Percentiles rank a stretch among this genome's conserved stretches.
phyloP scores from a whole-genome alignment of 306 rosid genomes.

The Rosa chinensis region DNA sequence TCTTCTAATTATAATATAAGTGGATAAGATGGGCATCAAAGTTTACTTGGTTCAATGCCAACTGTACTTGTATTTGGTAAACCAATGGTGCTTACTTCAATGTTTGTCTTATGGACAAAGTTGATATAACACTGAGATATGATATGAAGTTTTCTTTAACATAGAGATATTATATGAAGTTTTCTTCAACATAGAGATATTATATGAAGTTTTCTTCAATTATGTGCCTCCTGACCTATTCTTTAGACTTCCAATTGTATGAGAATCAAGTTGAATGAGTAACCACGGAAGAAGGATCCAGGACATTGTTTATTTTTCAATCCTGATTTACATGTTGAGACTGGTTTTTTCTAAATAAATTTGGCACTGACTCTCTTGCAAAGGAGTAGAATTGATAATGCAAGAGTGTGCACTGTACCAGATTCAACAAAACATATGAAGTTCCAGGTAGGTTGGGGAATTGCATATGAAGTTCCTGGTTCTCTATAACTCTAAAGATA shows the following conservation, averaged over 20 bases:
- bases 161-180: background rate
- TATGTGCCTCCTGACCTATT: background rate
- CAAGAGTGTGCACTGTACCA: background rate
- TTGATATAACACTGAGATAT: background rate
- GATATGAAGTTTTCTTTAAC: no score
- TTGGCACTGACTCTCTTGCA: background rate
- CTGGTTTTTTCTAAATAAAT: background rate
- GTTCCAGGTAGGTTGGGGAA: background rate
- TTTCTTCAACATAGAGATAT: background rate
- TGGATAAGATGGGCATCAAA: background rate
- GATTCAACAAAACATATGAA: background rate
- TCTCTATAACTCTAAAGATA: background rate
- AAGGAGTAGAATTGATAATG: background rate
- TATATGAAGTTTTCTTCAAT: background rate
- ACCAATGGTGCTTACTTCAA: background rate
- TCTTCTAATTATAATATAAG: background rate
- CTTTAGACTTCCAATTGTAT: background rate
- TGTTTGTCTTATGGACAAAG: background rate
- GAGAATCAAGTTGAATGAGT: background rate
- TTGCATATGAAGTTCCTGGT: background rate
- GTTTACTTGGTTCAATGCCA: background rate
- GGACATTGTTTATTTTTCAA: background rate
- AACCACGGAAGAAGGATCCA: background rate
- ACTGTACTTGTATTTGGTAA: background rate
- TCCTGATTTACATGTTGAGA: background rate